phyloP scores from a whole-genome alignment of 768 basidiomycete genomes.

The Suillus clintonianus region DNA sequence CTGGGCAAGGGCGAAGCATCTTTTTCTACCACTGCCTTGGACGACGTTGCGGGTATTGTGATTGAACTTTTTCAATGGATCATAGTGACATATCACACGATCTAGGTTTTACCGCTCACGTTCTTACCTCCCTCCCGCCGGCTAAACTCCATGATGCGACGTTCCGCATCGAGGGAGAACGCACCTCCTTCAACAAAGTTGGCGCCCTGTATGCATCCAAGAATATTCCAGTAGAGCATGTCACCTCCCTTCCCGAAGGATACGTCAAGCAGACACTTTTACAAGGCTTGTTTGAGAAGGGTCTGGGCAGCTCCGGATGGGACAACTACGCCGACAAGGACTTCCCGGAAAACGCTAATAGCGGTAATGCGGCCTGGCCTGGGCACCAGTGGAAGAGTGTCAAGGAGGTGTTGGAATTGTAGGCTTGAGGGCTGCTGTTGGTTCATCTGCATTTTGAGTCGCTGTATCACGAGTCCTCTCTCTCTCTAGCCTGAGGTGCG shows the following conservation, averaged over 20 bases:
- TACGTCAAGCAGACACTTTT: conserved; percentile 31
- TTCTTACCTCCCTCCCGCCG: conserved; percentile 32
- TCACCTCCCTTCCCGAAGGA: conserved; percentile 30
- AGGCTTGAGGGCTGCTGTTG: not conserved
- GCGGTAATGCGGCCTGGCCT: conserved; percentile 33
- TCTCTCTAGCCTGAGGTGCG: not conserved
- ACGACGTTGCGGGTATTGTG: conserved; percentile 34
- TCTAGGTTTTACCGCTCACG: conserved; percentile 37
- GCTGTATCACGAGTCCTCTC: not conserved
- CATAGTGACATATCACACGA: not conserved
- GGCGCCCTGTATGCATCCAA: conserved; percentile 29
- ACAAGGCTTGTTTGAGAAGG: conserved; percentile 30
- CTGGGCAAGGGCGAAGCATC: conserved; percentile 33
- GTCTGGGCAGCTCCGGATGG: conserved; percentile 37
- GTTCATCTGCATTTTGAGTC: not conserved
- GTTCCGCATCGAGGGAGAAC: conserved; percentile 40
- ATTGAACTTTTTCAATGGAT: conserved; percentile 14
- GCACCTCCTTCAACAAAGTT: conserved; percentile 24
- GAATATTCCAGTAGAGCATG: conserved; percentile 17
- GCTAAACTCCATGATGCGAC: conserved; percentile 28
- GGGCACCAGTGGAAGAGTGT: conserved; percentile 35
- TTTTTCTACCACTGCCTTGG: conserved; percentile 33
- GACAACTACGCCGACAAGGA: conserved; percentile 31
- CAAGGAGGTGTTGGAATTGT: conserved; percentile 28
- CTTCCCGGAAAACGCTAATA: conserved; percentile 29